These are phyloP conservation scores for Parmelia sp. DNA, from an alignment of 495 filamentous ascomycete species.

Conservation along the genomic window DNA sequence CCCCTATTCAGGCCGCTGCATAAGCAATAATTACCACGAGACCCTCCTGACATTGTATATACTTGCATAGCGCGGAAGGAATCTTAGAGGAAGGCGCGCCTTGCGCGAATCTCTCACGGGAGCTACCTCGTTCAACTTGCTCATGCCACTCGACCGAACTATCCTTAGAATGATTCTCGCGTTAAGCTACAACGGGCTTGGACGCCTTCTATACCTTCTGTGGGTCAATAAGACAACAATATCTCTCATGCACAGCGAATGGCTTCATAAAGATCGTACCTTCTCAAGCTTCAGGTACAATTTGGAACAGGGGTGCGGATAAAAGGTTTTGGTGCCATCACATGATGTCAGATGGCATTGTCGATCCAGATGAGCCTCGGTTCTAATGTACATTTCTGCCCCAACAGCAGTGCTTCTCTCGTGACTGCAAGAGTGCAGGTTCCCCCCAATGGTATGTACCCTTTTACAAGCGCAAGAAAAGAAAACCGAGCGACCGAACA, in stretches of 20 bases:
- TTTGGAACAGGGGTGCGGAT: neutral
- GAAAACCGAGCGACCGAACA: neutral
- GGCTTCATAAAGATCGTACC: neutral
- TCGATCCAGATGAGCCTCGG: neutral
- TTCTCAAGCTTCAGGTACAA: neutral
- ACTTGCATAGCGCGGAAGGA: neutral
- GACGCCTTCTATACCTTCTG: neutral
- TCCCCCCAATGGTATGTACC: neutral
- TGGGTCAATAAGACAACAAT: no score
- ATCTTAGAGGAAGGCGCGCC: neutral
- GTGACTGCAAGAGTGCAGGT: neutral
- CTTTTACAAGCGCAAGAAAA: neutral
- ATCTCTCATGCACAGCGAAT: neutral
- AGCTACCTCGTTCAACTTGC: neutral
- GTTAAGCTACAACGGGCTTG: neutral
- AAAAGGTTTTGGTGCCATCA: slow-evolving; percentile 15
- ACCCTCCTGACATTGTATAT: neutral
- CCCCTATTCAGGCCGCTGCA: neutral
- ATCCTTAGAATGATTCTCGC: neutral
- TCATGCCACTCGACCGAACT: neutral
- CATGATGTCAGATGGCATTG: neutral
- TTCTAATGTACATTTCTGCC: neutral
- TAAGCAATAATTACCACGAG: neutral
- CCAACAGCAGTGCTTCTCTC: neutral
- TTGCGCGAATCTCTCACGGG: neutral